phyloP scores from a whole-genome alignment of 108 stramenopile species.

The Conticribra weissflogii region DNA sequence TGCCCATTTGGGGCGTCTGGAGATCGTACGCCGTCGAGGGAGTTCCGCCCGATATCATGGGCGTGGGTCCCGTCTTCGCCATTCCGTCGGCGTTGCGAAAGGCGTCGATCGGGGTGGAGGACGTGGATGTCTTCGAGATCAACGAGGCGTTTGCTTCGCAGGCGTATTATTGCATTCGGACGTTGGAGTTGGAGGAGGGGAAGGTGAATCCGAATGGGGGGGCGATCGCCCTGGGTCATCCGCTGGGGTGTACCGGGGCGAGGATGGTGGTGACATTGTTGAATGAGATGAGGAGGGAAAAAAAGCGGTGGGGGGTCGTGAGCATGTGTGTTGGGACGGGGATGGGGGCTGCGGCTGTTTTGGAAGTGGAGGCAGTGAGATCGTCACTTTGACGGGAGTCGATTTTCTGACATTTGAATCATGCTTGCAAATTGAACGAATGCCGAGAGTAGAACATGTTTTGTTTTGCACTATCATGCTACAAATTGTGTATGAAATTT shows the following conservation, averaged over 20 bases:
- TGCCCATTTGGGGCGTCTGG: slow-evolving; percentile 85
- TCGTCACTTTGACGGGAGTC: slow-evolving; percentile 24
- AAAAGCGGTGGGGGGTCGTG: slow-evolving; percentile 77
- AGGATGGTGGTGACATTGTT: slow-evolving; percentile 90
- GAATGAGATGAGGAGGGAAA: slow-evolving; percentile 82
- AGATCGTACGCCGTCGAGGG: slow-evolving; percentile 83
- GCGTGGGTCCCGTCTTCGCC: slow-evolving; percentile 91
- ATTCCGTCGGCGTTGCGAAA: slow-evolving; percentile 85
- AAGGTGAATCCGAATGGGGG: slow-evolving; percentile 97
- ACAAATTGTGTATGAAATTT: too few relatives aligned
- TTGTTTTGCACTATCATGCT: too few relatives aligned
- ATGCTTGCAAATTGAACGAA: too few relatives aligned
- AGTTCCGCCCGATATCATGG: slow-evolving; percentile 93
- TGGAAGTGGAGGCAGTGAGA: slow-evolving; percentile 74
- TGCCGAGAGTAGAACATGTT: too few relatives aligned
- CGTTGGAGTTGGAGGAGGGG: slow-evolving; percentile 55
- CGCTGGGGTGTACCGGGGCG: slow-evolving; percentile 95
- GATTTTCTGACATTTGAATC: too few relatives aligned
- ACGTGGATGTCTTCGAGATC: slow-evolving; percentile 95
- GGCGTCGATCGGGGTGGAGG: slow-evolving; percentile 55
- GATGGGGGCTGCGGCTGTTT: slow-evolving; percentile 95
- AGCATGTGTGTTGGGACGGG: slow-evolving; percentile 98
- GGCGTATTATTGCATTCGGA: slow-evolving; percentile 76
- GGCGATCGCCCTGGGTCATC: slow-evolving; percentile 97
- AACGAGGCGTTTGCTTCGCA: slow-evolving; percentile 98